Base-by-base conservation (phyloP, 75 land plant species). In the Larix kaempferi region DNA sequence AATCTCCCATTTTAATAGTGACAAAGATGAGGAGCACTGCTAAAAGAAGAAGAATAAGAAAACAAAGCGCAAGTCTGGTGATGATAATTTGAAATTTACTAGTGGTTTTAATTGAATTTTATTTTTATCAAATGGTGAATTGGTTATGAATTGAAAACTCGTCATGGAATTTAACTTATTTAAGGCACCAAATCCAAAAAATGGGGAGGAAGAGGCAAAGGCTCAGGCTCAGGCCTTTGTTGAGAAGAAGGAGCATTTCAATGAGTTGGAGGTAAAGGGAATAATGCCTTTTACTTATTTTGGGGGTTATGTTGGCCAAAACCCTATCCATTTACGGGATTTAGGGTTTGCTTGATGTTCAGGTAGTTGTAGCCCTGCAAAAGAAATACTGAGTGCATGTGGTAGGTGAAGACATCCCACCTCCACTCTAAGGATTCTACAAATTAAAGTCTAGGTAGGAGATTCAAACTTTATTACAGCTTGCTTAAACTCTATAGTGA, bases 301-400 rank as follows among this genome's bases (percentile, higher is more conserved):
- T 41, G 2, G 10, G 0, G 49, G 19, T 59, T 35, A 49, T 10
- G 26, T n/a, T 41, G 5, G 25, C 22, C 62, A 64, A 16, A 13
- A 73, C 35, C 19, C 75, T 22, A 25, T 4, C n/a, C n/a, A 19
- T 21, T 13, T 33, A 56, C n/a, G 3, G 0, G 6, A 6, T 37
- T 79, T 61, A 12, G 17, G 14, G 23, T 75, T 56, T 55, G 75
- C 52, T 13, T 73, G 63, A 54, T 26, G 52, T 58, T 41, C 76
- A 92, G 92, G 35, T 72, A 52, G 85, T 77, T 79, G 74, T 84
- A 2, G 15, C 90, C 63, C 63, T 86, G n/a, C 80, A 95, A 55
- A 96, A 96, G 92, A 89, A 89, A 74, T 79, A 84, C 74, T 86
- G 86, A 56, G 88, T 96, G 60, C 95, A 91, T 82, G 86, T 92